These are phyloP conservation scores for Macrotyloma uniflorum DNA, from an alignment of 306 rosid genomes.

Conservation along the genomic window DNA sequence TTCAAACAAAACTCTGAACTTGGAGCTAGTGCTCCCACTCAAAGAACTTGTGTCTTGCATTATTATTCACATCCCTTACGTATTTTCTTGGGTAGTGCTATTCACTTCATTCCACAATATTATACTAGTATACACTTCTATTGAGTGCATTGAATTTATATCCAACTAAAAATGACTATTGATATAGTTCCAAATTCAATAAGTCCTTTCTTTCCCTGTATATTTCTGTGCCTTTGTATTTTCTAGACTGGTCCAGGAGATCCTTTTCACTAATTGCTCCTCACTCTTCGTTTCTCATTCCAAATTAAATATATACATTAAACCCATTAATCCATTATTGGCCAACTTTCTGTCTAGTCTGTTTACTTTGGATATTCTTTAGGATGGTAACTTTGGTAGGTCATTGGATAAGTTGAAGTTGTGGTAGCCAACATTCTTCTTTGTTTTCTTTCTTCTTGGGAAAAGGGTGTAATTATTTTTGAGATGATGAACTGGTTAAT, in stretches of 20 bases:
- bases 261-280: slow-evolving; percentile 2
- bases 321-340: background rate
- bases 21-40: background rate
- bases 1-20: too few relatives aligned
- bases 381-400: background rate
- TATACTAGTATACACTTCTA: background rate
- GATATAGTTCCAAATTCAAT: background rate
- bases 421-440: background rate
- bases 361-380: background rate
- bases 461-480: background rate
- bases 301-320: background rate
- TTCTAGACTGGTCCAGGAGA: background rate
- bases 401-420: background rate
- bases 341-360: background rate
- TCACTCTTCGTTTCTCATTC: background rate
- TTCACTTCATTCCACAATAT: background rate
- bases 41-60: background rate
- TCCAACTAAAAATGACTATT: background rate
- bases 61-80: background rate
- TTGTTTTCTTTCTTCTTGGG: background rate
- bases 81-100: background rate
- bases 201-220: background rate
- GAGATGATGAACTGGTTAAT: background rate
- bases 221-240: background rate
- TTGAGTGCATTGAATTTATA: background rate